Percentiles rank a stretch among this genome's conserved stretches.
Conservation (phyloP, 2,329 filamentous ascomycete genomes). For the Bipolaris victoriae region DNA sequence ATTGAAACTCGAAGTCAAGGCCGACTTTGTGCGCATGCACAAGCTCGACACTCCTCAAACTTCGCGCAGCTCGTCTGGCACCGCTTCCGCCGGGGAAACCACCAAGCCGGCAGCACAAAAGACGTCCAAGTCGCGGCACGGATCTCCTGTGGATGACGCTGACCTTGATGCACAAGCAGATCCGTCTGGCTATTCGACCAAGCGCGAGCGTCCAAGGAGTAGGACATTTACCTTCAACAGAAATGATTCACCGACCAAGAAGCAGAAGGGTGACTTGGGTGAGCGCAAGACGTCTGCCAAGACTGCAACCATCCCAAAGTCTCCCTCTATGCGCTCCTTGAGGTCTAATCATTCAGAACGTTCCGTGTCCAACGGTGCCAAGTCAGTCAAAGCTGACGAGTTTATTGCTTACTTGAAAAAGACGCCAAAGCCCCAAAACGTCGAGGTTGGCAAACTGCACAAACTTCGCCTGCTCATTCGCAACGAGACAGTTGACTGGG, state of each 20-base stretch:
- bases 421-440: conserved; percentile 77
- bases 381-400: conserved; percentile 76
- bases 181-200: conserved; percentile 42
- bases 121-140: conserved; percentile 43
- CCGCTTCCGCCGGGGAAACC: conserved; percentile 47
- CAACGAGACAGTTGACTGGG: conserved; percentile 96
- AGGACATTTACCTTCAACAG: conserved; percentile 80
- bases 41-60: conserved; percentile 65
- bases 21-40: conserved; percentile 92
- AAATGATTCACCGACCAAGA: conserved; percentile 76
- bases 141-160: conserved; percentile 31
- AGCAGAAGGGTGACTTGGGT: conserved; percentile 67
- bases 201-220: conserved; percentile 64
- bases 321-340: conserved; percentile 63
- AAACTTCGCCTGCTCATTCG: conserved; percentile 87
- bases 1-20: conserved; percentile 87
- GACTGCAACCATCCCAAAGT: conserved; percentile 71
- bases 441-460: conserved; percentile 94
- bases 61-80: conserved; percentile 56
- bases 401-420: conserved; percentile 86
- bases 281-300: conserved; percentile 65
- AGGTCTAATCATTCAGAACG: conserved; percentile 63
- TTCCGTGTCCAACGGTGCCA: conserved; percentile 72
- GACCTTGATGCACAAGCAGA: conserved; percentile 13
- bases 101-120: conserved; percentile 54